Evolutionary conservation across 164 flowering plant genomes (phyloP), one percentile per base, ranked within the genome.

Genomic region (Piper betle): DNA sequence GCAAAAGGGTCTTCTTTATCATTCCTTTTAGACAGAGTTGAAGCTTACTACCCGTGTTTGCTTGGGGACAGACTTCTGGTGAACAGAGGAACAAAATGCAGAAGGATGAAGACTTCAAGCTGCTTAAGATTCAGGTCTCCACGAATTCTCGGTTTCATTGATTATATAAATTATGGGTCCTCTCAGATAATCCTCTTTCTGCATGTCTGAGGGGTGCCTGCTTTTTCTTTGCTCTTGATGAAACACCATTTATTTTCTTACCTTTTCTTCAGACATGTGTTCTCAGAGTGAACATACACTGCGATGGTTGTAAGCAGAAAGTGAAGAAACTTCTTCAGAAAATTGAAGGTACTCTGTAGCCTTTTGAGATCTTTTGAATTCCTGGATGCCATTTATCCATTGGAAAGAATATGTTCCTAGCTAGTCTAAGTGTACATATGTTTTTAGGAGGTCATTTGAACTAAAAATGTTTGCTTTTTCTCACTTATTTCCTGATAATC

Each of bases 81-180:
- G 50, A 68, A 68, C 71, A 68, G 56, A 54, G 12, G 72, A 65
- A 78, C 78, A 78, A 46, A 64, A 84, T 84, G 89, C 73, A 80
- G 74, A 86, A 84, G 78, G 84, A 79, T 65, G 86, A 82, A 69
- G 88, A 80, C 83, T 83, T 81, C 74, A 85, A 83, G 84, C 83
- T 83, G 50, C 88, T 86, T 77, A 84, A 84, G 82, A 84, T 84
- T 71, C 93, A 82, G 87, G 93, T 84, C 52, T 73, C 48, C 48
- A 69, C 67, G 72, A 52, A 58, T 63, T 55, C 62, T 59, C 70
- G 57, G 48, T 63, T 58, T 65, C 39, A 46, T 50, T 33, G 3
- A 12, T 55, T 15, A 46, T 15, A 46, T 46, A 10, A 5, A 61
- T 54, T 37, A n/a, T 57, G 39, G 12, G 12, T 37, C 19, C 39